Evolutionary conservation across 2,329 filamentous ascomycete genomes (phyloP), one percentile per base, ranked within the genome.

Genomic region (Epichloe sylvatica): DNA sequence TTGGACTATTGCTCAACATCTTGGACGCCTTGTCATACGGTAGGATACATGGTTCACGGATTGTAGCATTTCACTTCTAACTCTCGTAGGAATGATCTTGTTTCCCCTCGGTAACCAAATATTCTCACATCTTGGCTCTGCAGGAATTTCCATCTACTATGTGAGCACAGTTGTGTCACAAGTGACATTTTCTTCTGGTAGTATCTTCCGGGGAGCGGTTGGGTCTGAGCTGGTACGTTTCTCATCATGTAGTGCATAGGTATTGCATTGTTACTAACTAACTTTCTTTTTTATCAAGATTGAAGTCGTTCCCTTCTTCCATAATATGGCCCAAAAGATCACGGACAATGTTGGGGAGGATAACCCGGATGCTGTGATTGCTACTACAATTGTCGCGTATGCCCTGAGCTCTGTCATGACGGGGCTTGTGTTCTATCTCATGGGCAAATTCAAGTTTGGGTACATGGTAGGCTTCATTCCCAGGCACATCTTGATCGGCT

Each of bases 91-190:
- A 58, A 92, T 94, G 85, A 95, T 96, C 59, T 70, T 98, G 12
- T 98, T 98, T 56, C 92, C 92, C 0, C 74, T 98, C 0, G 90
- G 91, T 6, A 84, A 86, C 54, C 80, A 86, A 7, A 77, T 95
- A 19, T 98, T 98, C 64, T 79, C 84, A 30, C 77, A 84, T 54
- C 78, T 97, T 6, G 92, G 91, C 2, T 83, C 91, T 0, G 91
- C 95, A 50, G 92, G 92, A 23, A 95, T 98, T 50, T 95, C 92
- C 0, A 96, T 98, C 67, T 98, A 97, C 70, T 98, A 97, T 64
- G 86, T 98, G 57, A 96, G 90, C 73, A 96, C 90, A 51, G 95
- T 98, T 54, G 78, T 97, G 39, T 86, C 92, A 0, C 92, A 98
- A 63, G 67, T 98, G 47, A 85, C 88, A 15, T 97, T 91, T 63